Evolutionary conservation across 345 rosid species (phyloP).

Genomic region (Moricandia moricandioides): DNA sequence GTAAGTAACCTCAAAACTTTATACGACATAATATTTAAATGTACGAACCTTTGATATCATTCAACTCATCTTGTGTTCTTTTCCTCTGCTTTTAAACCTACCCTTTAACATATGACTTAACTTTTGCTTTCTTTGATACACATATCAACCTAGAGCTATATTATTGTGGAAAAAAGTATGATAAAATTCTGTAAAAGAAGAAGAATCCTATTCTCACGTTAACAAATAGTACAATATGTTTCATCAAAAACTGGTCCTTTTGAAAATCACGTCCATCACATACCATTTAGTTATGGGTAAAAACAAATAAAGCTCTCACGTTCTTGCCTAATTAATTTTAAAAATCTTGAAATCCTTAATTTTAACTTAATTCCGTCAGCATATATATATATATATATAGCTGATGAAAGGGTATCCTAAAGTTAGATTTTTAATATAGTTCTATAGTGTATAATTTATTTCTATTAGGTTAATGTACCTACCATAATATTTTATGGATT

Average conservation of each 20-base stretch:
- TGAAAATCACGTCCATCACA: background rate
- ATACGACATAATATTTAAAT: constrained; percentile 1
- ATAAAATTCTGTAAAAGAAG: background rate
- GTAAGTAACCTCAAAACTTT: constrained; percentile 11
- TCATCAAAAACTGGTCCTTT: background rate
- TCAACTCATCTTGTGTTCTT: background rate
- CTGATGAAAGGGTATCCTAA: background rate
- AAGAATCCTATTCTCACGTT: constrained; percentile 13
- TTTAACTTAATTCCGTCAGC: background rate
- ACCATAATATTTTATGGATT: background rate
- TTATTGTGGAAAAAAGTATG: background rate
- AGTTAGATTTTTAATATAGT: background rate
- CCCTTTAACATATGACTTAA: background rate
- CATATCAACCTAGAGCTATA: background rate
- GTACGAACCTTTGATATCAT: constrained; percentile 10
- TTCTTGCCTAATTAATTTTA: background rate
- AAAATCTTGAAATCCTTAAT: background rate
- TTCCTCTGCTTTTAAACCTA: background rate
- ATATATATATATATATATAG: background rate
- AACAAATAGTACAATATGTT: background rate
- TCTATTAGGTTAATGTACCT: background rate
- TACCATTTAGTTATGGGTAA: background rate
- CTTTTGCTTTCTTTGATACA: background rate
- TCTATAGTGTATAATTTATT: background rate
- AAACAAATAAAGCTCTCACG: background rate